Evolutionary conservation across 805 yeast species (phyloP), one percentile per base, ranked within the genome.

Genomic region (Hagleromyces aurorensis): DNA sequence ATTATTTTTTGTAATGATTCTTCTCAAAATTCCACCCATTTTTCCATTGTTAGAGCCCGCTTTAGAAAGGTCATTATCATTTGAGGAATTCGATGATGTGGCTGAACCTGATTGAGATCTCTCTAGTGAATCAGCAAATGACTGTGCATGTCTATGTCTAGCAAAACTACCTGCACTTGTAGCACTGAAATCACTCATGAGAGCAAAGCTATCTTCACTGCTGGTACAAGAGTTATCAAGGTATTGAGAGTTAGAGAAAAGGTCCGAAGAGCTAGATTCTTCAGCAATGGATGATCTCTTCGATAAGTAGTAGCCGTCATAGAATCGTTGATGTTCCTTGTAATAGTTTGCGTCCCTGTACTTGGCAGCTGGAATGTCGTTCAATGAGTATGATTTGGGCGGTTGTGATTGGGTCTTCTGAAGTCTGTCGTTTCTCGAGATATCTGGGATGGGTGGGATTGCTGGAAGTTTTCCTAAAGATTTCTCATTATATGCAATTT

Each of bases 91-190:
- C 23, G 21, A 10, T 25, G 35, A 25, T 6, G 12, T 11, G 8
- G 38, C 15, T 8, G 29, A 20, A 10, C 26, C 30, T 17, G 27
- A 18, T 14, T 40, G 46, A 5, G 53, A 50, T 29, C 45, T 44
- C 21, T 53, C 50, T 13, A 49, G 27, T 15, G 59, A 46, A 24
- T 49, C 51, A 7, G 43, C 37, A 32, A 56, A 50, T 8, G 61
- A 50, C 33, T 57, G 59, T 19, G 75, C 76, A 48, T 62, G 65
- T 44, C 70, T 78, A 51, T 84, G 93, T 47, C 94, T 69, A 25
- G 77, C 75, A 35, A 75, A 75, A 17, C 93, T 81, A 0, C 93
- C 94, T 1, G 94, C 94, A 39, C 91, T 78, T 0, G 94, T 81
- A 4, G 94, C 94, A 59, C 91, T 80, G 38, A 81, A 69, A 51